Percentiles rank a stretch among this genome's conserved stretches.
These are phyloP conservation scores for Curvularia eragrostidis DNA, from an alignment of 2,329 filamentous ascomycete species.

Conservation along the genomic window DNA sequence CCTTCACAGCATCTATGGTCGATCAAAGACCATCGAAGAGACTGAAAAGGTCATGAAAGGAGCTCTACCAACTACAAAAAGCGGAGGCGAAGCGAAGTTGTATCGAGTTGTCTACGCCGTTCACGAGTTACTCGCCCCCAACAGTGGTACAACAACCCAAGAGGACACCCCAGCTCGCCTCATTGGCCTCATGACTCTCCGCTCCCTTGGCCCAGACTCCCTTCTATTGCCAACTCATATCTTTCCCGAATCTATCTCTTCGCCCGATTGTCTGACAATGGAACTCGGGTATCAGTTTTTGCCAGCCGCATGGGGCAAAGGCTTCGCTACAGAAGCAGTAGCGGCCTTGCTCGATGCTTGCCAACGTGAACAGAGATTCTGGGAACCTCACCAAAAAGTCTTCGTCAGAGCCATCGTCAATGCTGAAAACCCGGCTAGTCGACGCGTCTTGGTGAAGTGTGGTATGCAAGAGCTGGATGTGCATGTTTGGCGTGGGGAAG, in stretches of 20 bases:
- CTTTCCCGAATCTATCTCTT: conserved; percentile 13
- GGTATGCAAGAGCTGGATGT: conserved; percentile 37
- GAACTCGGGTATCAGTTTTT: conserved; percentile 36
- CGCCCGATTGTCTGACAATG: conserved; percentile 26
- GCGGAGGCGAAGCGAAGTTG: conserved; percentile 20
- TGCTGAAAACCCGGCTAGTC: conserved; percentile 37
- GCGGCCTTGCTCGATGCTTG: conserved; percentile 32
- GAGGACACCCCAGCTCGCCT: conserved; percentile 15
- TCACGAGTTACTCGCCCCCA: conserved; percentile 28
- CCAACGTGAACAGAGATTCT: conserved; percentile 26
- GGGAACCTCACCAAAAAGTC: conserved; percentile 35
- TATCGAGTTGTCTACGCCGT: conserved; percentile 38
- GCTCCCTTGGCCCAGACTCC: conserved; percentile 18
- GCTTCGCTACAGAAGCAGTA: conserved; percentile 32
- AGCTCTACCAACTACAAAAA: conserved; percentile 19
- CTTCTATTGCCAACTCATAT: conserved; percentile 25
- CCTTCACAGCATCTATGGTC: conserved; percentile 30
- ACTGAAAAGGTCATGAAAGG: conserved; percentile 32
- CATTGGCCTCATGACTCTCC: conserved; percentile 36
- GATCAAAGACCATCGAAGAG: conserved; percentile 36
- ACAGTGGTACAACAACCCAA: background rate
- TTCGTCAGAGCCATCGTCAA: conserved; percentile 45
- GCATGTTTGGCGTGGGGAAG: conserved; percentile 34
- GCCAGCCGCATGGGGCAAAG: conserved; percentile 31
- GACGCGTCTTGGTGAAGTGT: conserved; percentile 41